A percentile compares a stretch with the other conserved stretches of the same genome.
These are phyloP conservation scores for Globisporangium splendens DNA, from an alignment of 352 stramenopile species.

Conservation along the genomic window DNA sequence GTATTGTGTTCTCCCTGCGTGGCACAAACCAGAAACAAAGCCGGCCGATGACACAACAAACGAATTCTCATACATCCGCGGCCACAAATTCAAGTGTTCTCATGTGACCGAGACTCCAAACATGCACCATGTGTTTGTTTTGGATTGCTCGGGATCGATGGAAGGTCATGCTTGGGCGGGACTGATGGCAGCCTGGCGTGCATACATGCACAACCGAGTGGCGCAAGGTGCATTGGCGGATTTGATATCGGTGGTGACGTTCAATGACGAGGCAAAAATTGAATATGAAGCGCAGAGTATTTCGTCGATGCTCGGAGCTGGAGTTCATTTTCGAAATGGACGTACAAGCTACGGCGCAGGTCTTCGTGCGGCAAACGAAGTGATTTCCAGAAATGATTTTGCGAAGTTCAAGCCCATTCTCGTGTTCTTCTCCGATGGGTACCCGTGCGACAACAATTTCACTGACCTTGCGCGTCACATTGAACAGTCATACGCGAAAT, in stretches of 20 bases:
- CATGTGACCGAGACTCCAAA: constrained; percentile 39
- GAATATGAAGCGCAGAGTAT: constrained; percentile 49
- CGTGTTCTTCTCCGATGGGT: constrained; percentile 73
- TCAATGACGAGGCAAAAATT: constrained; percentile 32
- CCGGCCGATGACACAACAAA: constrained; percentile 20
- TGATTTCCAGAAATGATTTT: constrained; percentile 63
- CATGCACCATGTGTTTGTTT: constrained; percentile 73
- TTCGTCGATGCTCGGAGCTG: constrained; percentile 21
- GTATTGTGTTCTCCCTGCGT: constrained; percentile 61
- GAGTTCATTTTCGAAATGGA: constrained; percentile 27
- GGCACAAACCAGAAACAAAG: constrained; percentile 38
- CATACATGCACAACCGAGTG: constrained; percentile 57
- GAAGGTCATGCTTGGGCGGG: constrained; percentile 40
- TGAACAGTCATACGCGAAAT: constrained; percentile 39
- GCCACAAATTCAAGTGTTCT: constrained; percentile 72
- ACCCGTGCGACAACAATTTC: constrained; percentile 34
- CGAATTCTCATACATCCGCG: constrained; percentile 48
- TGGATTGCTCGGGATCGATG: constrained; percentile 78
- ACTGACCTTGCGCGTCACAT: constrained; percentile 44
- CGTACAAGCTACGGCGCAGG: constrained; percentile 43
- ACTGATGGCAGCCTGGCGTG: constrained; percentile 42
- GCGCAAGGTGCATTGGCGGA: constrained; percentile 18
- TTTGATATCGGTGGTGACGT: constrained; percentile 68
- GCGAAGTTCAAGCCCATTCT: constrained; percentile 53
- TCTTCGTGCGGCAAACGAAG: constrained; percentile 45